phyloP scores from a whole-genome alignment of 257 asterid species.

The Verbascum thapsus region DNA sequence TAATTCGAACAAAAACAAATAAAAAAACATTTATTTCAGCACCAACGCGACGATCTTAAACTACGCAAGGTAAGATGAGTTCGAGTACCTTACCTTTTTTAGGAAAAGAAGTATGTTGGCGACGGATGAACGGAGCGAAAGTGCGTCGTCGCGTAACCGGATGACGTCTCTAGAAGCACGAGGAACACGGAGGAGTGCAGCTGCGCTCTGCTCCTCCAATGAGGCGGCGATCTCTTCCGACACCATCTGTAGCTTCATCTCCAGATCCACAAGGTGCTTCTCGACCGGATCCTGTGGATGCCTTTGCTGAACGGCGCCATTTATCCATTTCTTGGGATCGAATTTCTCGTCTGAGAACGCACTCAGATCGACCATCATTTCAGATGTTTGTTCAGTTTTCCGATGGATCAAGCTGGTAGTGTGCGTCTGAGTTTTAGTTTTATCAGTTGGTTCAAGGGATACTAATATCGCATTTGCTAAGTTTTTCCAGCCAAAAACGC shows the following conservation, averaged over 20 bases:
- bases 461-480: conserved; percentile 19
- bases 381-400: conserved; percentile 24
- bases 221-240: conserved; percentile 97
- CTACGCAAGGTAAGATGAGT: background rate
- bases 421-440: conserved; percentile 28
- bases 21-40: background rate
- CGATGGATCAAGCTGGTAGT: conserved; percentile 37
- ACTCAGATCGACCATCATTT: conserved; percentile 91
- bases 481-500: background rate
- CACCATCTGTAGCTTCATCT: conserved; percentile 94
- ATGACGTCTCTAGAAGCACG: conserved; percentile 89
- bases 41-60: background rate
- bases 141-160: conserved; percentile 91
- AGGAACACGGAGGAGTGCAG: conserved; percentile 90
- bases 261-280: conserved; percentile 94
- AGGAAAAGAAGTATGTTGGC: conserved; percentile 75
- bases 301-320: conserved; percentile 73
- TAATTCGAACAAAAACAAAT: background rate
- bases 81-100: conserved; percentile 74
- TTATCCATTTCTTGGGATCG: conserved; percentile 97
- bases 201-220: conserved; percentile 93
- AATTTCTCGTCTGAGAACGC: conserved; percentile 86
- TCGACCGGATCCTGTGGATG: conserved; percentile 90
- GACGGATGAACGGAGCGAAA: conserved; percentile 87
- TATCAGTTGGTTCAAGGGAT: conserved; percentile 18